These are phyloP conservation scores for Patellifolia procumbens DNA, from an alignment of 179 eudicot genomes.

Conservation along the genomic window DNA sequence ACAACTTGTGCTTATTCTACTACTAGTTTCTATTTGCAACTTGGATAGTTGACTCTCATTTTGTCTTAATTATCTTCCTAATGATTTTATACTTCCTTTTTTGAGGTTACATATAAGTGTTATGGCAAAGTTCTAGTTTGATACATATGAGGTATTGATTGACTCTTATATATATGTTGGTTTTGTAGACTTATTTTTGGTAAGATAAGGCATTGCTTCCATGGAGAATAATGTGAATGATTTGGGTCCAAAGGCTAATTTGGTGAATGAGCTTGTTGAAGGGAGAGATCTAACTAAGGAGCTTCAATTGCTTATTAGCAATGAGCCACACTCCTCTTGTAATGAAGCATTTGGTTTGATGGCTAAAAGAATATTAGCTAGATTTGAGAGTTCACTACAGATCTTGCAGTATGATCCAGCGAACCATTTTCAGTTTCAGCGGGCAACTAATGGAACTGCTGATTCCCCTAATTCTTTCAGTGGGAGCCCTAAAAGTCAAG, in stretches of 20 bases:
- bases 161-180: neutral
- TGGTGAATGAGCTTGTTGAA: constrained; percentile 55
- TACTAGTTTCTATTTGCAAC: neutral
- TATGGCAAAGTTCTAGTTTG: neutral
- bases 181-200: constrained; percentile 7
- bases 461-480: constrained; percentile 49
- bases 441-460: constrained; percentile 17
- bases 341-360: constrained; percentile 33
- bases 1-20: constrained; percentile 15
- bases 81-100: constrained; percentile 7
- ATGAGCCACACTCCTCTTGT: constrained; percentile 25
- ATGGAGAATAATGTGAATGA: constrained; percentile 43
- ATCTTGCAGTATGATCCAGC: constrained; percentile 20
- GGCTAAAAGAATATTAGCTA: constrained; percentile 45
- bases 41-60: constrained; percentile 19
- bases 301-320: constrained; percentile 48
- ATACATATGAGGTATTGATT: neutral
- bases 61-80: neutral
- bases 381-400: constrained; percentile 49
- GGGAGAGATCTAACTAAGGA: constrained; percentile 65
- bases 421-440: neutral
- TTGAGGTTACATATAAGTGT: neutral
- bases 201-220: neutral
- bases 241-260: constrained; percentile 24
- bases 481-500: constrained; percentile 63